A percentile compares a stretch with the other conserved stretches of the same genome.
Evolutionary conservation across 306 rosid species (phyloP).

Genomic region (Begonia fuchsioides): DNA sequence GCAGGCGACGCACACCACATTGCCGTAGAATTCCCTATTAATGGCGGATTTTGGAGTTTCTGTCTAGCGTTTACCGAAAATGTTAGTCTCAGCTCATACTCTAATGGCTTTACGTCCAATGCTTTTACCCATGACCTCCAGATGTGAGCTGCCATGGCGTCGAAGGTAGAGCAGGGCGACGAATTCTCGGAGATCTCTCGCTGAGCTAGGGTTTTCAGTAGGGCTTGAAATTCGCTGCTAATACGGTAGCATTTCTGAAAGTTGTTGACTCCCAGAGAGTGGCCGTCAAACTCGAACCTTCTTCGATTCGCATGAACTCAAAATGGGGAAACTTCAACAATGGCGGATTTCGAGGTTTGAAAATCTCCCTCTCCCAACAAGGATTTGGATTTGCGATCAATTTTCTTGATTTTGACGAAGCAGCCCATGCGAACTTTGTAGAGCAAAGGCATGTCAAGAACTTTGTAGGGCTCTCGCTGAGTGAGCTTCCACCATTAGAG

Average conservation of each 20-base stretch:
- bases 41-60: constrained; percentile 38
- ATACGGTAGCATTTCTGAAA: constrained; percentile 63
- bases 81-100: constrained; percentile 52
- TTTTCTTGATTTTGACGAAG: constrained; percentile 42
- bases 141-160: constrained; percentile 75
- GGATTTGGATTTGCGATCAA: constrained; percentile 42
- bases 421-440: too few species aligned
- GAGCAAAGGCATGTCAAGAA: too few species aligned
- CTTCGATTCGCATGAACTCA: constrained; percentile 76
- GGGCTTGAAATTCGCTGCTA: constrained; percentile 46
- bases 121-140: constrained; percentile 96
- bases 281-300: constrained; percentile 49
- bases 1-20: constrained; percentile 64
- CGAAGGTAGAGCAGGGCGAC: constrained; percentile 49
- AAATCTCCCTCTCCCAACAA: constrained; percentile 58
- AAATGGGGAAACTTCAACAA: constrained; percentile 46
- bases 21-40: constrained; percentile 80
- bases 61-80: constrained; percentile 64
- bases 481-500: constrained; percentile 60
- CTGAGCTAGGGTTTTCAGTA: constrained; percentile 35
- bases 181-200: constrained; percentile 12
- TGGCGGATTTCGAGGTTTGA: constrained; percentile 52
- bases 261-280: constrained; percentile 51
- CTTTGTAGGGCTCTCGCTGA: constrained; percentile 61
- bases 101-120: constrained; percentile 54